phyloP scores from a whole-genome alignment of 352 stramenopile species.

The Pythium rishiriense region DNA sequence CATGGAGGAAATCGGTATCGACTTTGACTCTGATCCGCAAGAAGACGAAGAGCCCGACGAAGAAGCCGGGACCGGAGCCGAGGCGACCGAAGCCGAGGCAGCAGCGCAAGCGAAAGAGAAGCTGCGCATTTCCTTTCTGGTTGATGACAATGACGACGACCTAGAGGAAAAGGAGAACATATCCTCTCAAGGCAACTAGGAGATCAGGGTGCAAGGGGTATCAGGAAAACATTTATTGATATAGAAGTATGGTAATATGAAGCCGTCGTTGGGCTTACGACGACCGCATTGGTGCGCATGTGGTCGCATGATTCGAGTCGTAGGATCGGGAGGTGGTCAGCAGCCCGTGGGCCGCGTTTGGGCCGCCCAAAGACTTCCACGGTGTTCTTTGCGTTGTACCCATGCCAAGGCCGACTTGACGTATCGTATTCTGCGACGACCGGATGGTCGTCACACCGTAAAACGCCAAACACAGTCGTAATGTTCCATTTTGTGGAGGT shows the following conservation, averaged over 20 bases:
- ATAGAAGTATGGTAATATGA: constrained; percentile 10
- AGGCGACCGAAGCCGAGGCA: background rate
- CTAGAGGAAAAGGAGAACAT: constrained; percentile 24
- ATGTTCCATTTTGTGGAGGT: background rate
- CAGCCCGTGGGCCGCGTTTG: background rate
- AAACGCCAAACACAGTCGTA: background rate
- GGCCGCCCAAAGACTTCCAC: background rate
- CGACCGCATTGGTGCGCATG: too few species aligned
- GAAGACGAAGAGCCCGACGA: constrained; percentile 11
- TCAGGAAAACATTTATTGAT: background rate
- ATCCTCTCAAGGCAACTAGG: background rate
- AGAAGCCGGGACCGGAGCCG: background rate
- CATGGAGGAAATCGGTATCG: constrained; percentile 24
- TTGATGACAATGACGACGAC: constrained; percentile 21
- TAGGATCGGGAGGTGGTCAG: background rate
- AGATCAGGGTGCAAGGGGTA: background rate
- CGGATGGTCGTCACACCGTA: constrained; percentile 1
- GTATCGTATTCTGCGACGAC: constrained; percentile 5
- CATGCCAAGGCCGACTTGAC: background rate
- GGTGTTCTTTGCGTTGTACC: constrained; percentile 1
- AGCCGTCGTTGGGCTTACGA: too few species aligned
- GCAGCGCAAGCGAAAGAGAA: constrained; percentile 32
- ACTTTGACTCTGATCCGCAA: constrained; percentile 10
- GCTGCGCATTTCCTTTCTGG: constrained; percentile 28
- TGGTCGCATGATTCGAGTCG: background rate